Conservation (phyloP, 2,329 filamentous ascomycete species). For the Chaetomium sp. region DNA sequence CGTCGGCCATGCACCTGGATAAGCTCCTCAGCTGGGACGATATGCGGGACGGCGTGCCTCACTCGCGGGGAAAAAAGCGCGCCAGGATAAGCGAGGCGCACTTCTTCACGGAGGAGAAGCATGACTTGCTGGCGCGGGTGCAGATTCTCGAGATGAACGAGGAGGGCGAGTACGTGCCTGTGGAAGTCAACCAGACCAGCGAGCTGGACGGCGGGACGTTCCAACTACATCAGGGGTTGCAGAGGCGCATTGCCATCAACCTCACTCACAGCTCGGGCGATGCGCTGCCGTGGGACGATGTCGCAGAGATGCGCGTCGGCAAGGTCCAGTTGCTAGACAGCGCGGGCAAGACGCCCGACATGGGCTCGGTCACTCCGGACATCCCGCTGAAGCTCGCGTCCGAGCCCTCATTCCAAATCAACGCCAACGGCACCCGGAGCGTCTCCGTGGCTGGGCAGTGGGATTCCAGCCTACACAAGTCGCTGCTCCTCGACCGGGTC, state of each 20-base stretch:
- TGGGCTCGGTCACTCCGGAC: constrained; percentile 70
- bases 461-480: constrained; percentile 93
- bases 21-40: constrained; percentile 98
- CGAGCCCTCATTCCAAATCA: constrained; percentile 77
- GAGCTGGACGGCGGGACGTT: constrained; percentile 87
- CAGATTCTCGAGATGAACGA: constrained; percentile 93
- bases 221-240: constrained; percentile 91
- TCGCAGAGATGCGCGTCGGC: constrained; percentile 75
- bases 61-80: constrained; percentile 58
- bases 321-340: constrained; percentile 82
- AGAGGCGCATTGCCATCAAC: constrained; percentile 82
- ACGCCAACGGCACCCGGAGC: constrained; percentile 86
- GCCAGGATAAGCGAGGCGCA: constrained; percentile 85
- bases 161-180: constrained; percentile 84
- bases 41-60: constrained; percentile 78
- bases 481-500: constrained; percentile 87
- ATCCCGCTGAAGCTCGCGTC: constrained; percentile 76
- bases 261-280: constrained; percentile 92
- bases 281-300: constrained; percentile 83
- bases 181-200: constrained; percentile 86
- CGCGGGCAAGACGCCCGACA: constrained; percentile 79
- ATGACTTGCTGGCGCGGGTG: constrained; percentile 85
- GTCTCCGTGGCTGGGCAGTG: constrained; percentile 89
- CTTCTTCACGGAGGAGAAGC: constrained; percentile 89
- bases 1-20: constrained; percentile 91